These are phyloP conservation scores for Gryganskiella cystojenkinii DNA, from an alignment of 192 early-diverging fungal genomes.

Conservation along the genomic window DNA sequence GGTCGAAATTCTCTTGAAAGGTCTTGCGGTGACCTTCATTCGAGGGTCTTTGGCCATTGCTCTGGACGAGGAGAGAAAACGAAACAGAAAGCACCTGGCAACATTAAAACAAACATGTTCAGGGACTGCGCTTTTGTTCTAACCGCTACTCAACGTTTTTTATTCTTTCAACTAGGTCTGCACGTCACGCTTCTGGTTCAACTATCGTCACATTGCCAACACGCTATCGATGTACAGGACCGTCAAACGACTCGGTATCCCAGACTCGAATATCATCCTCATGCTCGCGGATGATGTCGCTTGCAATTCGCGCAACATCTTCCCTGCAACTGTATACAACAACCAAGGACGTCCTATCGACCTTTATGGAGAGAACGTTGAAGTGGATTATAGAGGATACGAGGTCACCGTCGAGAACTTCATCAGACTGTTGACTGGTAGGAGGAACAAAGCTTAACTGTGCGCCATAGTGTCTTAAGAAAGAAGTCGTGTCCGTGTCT, in stretches of 20 bases:
- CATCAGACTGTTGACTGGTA: constrained; percentile 92
- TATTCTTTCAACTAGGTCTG: no score
- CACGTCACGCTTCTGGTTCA: constrained; percentile 99
- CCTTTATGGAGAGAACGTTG: constrained; percentile 96
- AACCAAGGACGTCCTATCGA: constrained; percentile 85
- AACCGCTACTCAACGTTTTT: no score
- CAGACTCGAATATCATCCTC: constrained; percentile 98
- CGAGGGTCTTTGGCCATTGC: no score
- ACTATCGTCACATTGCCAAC: constrained; percentile 99
- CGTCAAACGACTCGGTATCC: constrained; percentile 97
- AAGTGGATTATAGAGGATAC: constrained; percentile 99
- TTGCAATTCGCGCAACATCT: constrained; percentile 94
- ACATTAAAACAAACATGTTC: no score
- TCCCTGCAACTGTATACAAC: constrained; percentile 94
- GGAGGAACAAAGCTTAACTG: no score
- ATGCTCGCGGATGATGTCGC: constrained; percentile 99
- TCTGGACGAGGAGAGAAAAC: no score
- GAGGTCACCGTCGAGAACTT: constrained; percentile 99
- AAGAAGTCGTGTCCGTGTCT: no score
- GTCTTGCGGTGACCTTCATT: no score
- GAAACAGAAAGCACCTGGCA: no score
- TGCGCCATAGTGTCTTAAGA: no score
- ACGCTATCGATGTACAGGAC: constrained; percentile 99
- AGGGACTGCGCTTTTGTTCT: no score
- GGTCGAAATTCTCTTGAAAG: no score